Base-by-base conservation (phyloP, 352 stramenopile species). In the Globisporangium uncinulatum region DNA sequence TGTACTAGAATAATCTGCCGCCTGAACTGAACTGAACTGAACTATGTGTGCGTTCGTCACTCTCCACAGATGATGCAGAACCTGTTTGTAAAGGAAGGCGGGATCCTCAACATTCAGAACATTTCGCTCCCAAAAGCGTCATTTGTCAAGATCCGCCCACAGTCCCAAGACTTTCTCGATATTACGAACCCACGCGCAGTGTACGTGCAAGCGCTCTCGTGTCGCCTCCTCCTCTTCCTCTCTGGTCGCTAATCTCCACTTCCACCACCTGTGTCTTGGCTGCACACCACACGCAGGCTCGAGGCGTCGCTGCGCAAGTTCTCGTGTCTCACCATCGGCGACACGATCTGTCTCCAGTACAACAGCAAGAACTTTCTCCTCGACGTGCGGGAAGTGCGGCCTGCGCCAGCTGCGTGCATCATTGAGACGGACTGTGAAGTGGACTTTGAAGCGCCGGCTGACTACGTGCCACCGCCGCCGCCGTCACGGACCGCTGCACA, bases 401-500 rank as follows among this genome's bases (percentile, higher is more conserved):
- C 97, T 0, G 68, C 92, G 29, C 89, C 97, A 56, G 97, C 97
- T 13, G 96, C 94, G 6, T 99, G 95, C 65, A 99, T 99, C 66
- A 99, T 99, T 57, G 97, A 99, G 79, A 99, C 97, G 2, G 97
- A 99, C 73, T 98, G 96, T 61, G 97, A 99, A 69, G 94, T 99
- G 7, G 97, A 99, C 71, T 99, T 99, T 71, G 97, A 99, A 67
- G 84, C 96, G 3, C 97, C 97, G 3, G 76, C 79, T 0, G 86
- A 93, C 59, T 95, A 95, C 48, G 74, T 88, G 4, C 80, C 76
- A 15, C 78, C 83, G 7, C 54, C 70, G 10, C 55, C 70, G 8
- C 67, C 74, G 6, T 55, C 64, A 4, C 53, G 62, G 17, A 31
- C 65, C 15, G 56, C 58, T 11, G 48, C 61, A 32, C 50, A 59